These are phyloP conservation scores for Blechomonas ayalai DNA, from an alignment of 208 protist genomes.

Conservation along the genomic window DNA sequence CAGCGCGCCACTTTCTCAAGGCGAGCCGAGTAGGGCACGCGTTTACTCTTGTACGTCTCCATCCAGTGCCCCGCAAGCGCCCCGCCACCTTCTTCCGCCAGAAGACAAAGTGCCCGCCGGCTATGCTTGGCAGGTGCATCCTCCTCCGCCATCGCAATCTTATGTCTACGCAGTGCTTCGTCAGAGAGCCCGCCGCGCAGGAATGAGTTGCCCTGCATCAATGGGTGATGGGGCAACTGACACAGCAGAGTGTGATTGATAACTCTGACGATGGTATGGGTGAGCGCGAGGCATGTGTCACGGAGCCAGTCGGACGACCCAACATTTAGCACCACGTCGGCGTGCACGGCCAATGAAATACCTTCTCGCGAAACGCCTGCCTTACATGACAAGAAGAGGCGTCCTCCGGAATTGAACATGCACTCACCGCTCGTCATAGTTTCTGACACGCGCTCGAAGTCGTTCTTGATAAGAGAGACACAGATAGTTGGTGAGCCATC, in stretches of 20 bases:
- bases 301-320: slow-evolving; percentile 65
- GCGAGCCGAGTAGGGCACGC: slow-evolving; percentile 10
- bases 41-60: slow-evolving; percentile 11
- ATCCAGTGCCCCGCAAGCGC: slow-evolving; percentile 13
- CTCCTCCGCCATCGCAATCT: not conserved
- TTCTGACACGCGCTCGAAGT: slow-evolving; percentile 11
- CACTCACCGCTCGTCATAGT: slow-evolving; percentile 5
- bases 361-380: slow-evolving; percentile 11
- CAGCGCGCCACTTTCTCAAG: slow-evolving; percentile 21
- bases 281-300: slow-evolving; percentile 59
- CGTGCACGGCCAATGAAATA: slow-evolving; percentile 22
- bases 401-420: slow-evolving; percentile 23
- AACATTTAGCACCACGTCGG: slow-evolving; percentile 28
- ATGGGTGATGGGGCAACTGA: slow-evolving; percentile 8
- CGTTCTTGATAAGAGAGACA: slow-evolving; percentile 25
- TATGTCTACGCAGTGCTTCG: not conserved
- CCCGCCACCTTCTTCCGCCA: slow-evolving; percentile 8
- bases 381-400: slow-evolving; percentile 18
- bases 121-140: too few species aligned
- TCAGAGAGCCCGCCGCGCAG: slow-evolving; percentile 39
- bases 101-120: too few species aligned
- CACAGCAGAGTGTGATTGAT: slow-evolving; percentile 18
- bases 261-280: slow-evolving; percentile 48
- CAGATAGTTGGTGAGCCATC: slow-evolving; percentile 1
- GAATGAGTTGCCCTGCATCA: slow-evolving; percentile 18